Percentiles rank a stretch among this genome's conserved stretches.
These are phyloP conservation scores for Chaetomium tenue DNA, from an alignment of 495 filamentous ascomycete genomes.

Conservation along the genomic window DNA sequence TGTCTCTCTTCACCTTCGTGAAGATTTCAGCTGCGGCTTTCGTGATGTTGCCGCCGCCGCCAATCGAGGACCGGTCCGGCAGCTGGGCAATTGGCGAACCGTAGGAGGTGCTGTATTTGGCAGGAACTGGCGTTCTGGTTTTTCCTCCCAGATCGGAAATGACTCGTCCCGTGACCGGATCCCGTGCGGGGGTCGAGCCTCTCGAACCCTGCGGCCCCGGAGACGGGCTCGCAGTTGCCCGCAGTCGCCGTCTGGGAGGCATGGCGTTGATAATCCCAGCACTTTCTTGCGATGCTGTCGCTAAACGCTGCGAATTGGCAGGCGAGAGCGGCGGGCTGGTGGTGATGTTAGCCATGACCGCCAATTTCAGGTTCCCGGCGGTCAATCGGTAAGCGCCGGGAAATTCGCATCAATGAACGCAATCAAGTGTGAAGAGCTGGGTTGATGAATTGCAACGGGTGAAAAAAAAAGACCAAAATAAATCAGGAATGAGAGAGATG, in stretches of 20 bases:
- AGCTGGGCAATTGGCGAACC: conserved; percentile 32
- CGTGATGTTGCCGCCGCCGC: conserved; percentile 20
- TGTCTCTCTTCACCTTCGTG: conserved; percentile 24
- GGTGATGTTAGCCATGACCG: conserved; percentile 12
- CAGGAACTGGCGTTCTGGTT: conserved; percentile 22
- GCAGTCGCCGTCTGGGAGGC: conserved; percentile 23
- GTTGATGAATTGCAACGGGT: not conserved
- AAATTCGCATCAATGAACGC: not conserved
- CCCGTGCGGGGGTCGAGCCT: conserved; percentile 1
- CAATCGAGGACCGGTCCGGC: conserved; percentile 23
- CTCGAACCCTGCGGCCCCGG: conserved; percentile 4
- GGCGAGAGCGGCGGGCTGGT: not conserved
- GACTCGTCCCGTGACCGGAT: not conserved
- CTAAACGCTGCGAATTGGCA: not conserved
- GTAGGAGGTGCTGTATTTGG: conserved; percentile 37
- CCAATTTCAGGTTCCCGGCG: not conserved
- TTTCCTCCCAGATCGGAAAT: not conserved
- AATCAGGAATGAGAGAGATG: not conserved
- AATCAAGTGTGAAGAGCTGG: not conserved
- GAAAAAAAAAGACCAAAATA: not conserved
- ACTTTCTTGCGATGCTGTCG: not conserved
- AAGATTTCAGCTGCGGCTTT: conserved; percentile 25
- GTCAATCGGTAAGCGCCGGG: conserved; percentile 1
- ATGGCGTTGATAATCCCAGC: conserved; percentile 16
- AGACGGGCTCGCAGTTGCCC: conserved; percentile 7